A percentile compares a stretch with the other conserved stretches of the same genome.
phyloP scores from a whole-genome alignment of 345 rosid species.

The Eucalyptus pauciflora region DNA sequence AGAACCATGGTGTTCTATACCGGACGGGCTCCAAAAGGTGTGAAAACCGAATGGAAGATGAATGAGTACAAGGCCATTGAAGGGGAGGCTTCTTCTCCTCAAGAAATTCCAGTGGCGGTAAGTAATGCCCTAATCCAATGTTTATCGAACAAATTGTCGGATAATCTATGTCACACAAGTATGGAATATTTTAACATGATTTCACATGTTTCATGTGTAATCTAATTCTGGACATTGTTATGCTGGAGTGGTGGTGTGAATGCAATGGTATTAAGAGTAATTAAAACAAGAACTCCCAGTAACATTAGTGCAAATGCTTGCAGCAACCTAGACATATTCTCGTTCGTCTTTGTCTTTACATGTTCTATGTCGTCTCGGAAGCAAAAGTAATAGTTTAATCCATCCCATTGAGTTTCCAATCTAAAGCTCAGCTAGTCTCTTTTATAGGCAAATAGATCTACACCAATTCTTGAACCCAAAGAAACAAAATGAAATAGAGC shows the following conservation, averaged over 20 bases:
- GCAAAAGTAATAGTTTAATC: not conserved
- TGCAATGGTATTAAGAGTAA: not conserved
- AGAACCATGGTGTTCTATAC: conserved; percentile 37
- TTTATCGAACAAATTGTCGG: not conserved
- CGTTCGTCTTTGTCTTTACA: not conserved
- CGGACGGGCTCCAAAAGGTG: conserved; percentile 35
- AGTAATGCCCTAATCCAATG: not conserved
- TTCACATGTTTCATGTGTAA: not conserved
- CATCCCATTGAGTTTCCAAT: not conserved
- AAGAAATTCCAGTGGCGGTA: not conserved
- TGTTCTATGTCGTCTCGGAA: not conserved
- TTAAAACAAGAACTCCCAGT: not conserved
- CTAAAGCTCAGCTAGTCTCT: not conserved
- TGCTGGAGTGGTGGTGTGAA: not conserved
- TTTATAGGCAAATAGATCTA: not conserved
- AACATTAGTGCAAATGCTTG: not conserved
- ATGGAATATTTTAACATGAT: not conserved
- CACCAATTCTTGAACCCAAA: not conserved
- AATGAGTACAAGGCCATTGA: conserved; percentile 26
- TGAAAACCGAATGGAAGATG: conserved; percentile 40
- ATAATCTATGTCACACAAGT: not conserved
- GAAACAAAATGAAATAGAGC: not conserved
- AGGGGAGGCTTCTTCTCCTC: conserved; percentile 1
- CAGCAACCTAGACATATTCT: not conserved
- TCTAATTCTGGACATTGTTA: not conserved